phyloP scores from a whole-genome alignment of 352 stramenopile species.

The Globisporangium nunn region DNA sequence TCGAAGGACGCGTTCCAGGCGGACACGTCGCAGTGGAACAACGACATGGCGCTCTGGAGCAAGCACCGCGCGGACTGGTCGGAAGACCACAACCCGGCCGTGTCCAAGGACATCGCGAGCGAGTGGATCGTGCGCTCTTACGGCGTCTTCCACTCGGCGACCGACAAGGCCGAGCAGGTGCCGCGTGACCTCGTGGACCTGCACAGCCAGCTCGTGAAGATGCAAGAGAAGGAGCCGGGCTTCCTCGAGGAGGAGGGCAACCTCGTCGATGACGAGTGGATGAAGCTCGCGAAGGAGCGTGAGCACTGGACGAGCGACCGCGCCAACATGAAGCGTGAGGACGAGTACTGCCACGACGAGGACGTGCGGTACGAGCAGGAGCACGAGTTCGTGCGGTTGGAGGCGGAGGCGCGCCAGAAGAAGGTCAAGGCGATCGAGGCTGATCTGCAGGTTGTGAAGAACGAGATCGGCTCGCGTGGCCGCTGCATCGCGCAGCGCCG shows the following conservation, averaged over 20 bases:
- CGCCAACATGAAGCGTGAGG: slow-evolving; percentile 86
- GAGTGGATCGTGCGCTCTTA: slow-evolving; percentile 86
- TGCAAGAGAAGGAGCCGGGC: slow-evolving; percentile 73
- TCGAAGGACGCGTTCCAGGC: slow-evolving; percentile 85
- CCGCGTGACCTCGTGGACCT: slow-evolving; percentile 67
- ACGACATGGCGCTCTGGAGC: slow-evolving; percentile 83
- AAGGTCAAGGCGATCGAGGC: slow-evolving; percentile 81
- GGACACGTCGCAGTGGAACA: slow-evolving; percentile 86
- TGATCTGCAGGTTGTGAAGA: slow-evolving; percentile 71
- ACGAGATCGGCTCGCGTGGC: slow-evolving; percentile 64
- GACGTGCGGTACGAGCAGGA: slow-evolving; percentile 80
- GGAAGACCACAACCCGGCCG: slow-evolving; percentile 79
- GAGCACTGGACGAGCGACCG: slow-evolving; percentile 86
- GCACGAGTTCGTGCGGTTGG: slow-evolving; percentile 75
- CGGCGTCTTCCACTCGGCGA: slow-evolving; percentile 65
- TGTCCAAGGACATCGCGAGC: slow-evolving; percentile 85
- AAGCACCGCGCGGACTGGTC: slow-evolving; percentile 85
- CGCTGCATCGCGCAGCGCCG: slow-evolving; percentile 71
- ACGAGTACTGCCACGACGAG: slow-evolving; percentile 83
- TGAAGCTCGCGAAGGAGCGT: slow-evolving; percentile 84
- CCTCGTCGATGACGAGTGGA: slow-evolving; percentile 82
- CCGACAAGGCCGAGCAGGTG: slow-evolving; percentile 35
- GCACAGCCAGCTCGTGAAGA: slow-evolving; percentile 73
- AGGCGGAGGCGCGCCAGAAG: slow-evolving; percentile 67
- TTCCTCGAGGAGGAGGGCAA: slow-evolving; percentile 81